phyloP scores from a whole-genome alignment of 306 rosid species.

The Casuarina cunninghamiana region DNA sequence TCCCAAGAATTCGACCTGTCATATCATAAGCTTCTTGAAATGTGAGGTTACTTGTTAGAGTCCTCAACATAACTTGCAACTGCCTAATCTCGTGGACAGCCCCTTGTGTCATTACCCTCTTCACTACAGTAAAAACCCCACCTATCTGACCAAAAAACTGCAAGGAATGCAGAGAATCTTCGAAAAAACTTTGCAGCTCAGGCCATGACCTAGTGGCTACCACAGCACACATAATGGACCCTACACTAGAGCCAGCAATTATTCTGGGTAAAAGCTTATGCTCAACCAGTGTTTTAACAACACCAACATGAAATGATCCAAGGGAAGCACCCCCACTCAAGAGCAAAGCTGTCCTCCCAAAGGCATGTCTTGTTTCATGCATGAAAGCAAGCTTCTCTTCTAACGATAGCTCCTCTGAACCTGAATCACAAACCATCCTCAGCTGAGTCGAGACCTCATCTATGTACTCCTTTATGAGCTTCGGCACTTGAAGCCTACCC shows the following conservation, averaged over 20 bases:
- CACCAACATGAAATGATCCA: constrained; percentile 89
- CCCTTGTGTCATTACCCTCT: constrained; percentile 76
- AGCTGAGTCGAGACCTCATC: constrained; percentile 84
- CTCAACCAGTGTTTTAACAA: constrained; percentile 79
- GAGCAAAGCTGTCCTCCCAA: constrained; percentile 93
- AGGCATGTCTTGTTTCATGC: constrained; percentile 97
- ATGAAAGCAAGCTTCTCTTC: constrained; percentile 90
- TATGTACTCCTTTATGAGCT: constrained; percentile 82
- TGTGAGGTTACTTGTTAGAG: constrained; percentile 86
- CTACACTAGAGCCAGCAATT: constrained; percentile 97
- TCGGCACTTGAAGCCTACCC: constrained; percentile 86
- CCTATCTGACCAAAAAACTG: constrained; percentile 93
- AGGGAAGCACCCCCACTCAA: constrained; percentile 99
- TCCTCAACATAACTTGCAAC: constrained; percentile 86
- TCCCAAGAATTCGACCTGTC: constrained; percentile 96
- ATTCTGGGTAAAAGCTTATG: constrained; percentile 92
- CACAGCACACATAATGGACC: constrained; percentile 90
- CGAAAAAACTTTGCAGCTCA: constrained; percentile 90
- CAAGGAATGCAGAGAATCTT: constrained; percentile 82
- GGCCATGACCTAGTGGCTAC: constrained; percentile 99
- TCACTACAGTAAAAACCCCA: constrained; percentile 85
- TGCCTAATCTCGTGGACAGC: constrained; percentile 96
- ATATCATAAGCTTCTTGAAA: constrained; percentile 98
- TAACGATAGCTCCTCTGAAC: constrained; percentile 75
- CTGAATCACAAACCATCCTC: constrained; percentile 88